Conservation (phyloP, 176 grass and related monocot genomes). For the Eleusine coracana region DNA sequence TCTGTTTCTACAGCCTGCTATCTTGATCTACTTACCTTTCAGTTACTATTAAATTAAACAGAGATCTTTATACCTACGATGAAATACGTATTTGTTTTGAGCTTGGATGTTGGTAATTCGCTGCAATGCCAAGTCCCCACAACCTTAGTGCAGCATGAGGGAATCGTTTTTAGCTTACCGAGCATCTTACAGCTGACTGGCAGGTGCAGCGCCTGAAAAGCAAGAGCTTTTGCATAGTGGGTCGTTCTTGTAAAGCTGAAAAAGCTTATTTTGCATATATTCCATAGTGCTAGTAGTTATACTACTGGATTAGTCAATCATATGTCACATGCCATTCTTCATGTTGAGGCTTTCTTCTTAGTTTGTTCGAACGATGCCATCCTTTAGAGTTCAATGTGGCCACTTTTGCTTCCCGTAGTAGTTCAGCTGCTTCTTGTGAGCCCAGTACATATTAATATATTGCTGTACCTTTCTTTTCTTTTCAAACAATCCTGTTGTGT, state of each 20-base stretch:
- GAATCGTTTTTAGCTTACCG: slow-evolving; percentile 16
- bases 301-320: background rate
- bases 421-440: background rate
- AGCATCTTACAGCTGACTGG: background rate
- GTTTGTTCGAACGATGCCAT: background rate
- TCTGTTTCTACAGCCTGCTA: background rate
- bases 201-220: slow-evolving; percentile 9
- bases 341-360: background rate
- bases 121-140: background rate
- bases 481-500: background rate
- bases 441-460: background rate
- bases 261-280: background rate
- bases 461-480: background rate
- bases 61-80: background rate
- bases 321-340: background rate
- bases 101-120: background rate
- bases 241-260: background rate
- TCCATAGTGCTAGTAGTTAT: background rate
- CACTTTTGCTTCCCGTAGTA: background rate
- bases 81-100: no score
- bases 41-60: background rate
- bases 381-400: background rate
- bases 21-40: background rate
- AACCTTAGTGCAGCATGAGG: background rate
- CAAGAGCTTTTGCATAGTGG: background rate